Evolutionary conservation across 2,329 filamentous ascomycete genomes (phyloP), one percentile per base, ranked within the genome.

Genomic region (Alternaria gaisen): DNA sequence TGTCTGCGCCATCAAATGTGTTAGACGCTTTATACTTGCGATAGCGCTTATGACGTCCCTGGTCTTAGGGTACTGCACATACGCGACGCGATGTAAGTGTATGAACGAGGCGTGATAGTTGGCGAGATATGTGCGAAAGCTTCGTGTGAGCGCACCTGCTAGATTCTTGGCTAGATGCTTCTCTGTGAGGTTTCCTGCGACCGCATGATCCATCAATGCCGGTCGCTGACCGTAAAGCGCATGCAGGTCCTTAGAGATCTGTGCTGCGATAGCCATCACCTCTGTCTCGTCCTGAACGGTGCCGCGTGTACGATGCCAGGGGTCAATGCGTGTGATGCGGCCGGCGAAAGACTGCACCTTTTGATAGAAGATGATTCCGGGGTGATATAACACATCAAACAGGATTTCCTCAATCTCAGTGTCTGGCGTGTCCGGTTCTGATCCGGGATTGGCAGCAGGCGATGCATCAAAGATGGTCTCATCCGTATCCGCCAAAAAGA

Each of bases 251-350:
- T 78, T 77, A 3, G 81, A 78, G 50, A 87, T 87, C 52, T 80
- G 76, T 2, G 83, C 80, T 1, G 82, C 85, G 46, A 85, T 80
- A 32, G 81, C 81, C 84, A 87, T 87, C 1, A 87, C 84, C 57
- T 87, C 85, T 2, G 83, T 86, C 73, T 87, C 84, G 66, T 87
- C 85, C 51, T 86, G 81, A 10, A 87, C 85, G 0, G 84, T 87
- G 5, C 85, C 85, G 8, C 85, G 80, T 24, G 80, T 81, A 11
- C 85, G 81, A 68, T 87, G 85, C 83, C 84, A 87, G 1, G 81
- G 84, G 56, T 87, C 84, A 54, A 87, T 86, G 56, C 83, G 81
- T 7, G 85, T 84, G 48, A 87, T 86, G 5, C 84, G 80, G 2
- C 85, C 85, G 77, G 86, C 86, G 68, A 87, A 86, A 34, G 82